Evolutionary conservation across 2,329 filamentous ascomycete genomes (phyloP).

Genomic region (Neurospora crassa): DNA sequence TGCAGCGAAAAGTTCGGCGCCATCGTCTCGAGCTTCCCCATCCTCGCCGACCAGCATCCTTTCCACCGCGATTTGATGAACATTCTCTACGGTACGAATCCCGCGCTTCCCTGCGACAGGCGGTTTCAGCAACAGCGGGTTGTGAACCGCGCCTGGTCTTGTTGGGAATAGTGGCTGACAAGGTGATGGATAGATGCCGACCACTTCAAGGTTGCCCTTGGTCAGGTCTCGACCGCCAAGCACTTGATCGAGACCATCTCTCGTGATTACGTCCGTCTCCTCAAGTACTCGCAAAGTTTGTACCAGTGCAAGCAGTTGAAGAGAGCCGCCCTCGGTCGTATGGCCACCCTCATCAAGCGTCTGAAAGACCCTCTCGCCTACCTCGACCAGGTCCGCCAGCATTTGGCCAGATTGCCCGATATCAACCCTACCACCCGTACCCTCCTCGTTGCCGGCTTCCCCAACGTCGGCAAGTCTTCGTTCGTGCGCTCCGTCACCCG

Average conservation of each 20-base stretch:
- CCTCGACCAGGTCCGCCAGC: slow-evolving; percentile 92
- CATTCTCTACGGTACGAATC: slow-evolving; percentile 64
- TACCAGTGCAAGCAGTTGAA: slow-evolving; percentile 99
- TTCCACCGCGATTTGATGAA: slow-evolving; percentile 69
- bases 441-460: slow-evolving; percentile 92
- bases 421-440: slow-evolving; percentile 98
- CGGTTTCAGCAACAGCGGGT: background rate
- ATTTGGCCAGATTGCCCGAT: slow-evolving; percentile 89
- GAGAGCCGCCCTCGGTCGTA: slow-evolving; percentile 87
- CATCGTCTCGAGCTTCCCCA: slow-evolving; percentile 88
- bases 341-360: slow-evolving; percentile 94
- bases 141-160: background rate
- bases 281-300: slow-evolving; percentile 84
- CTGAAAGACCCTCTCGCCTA: slow-evolving; percentile 92
- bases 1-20: slow-evolving; percentile 78
- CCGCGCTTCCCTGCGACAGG: too few relatives aligned
- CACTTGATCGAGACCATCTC: slow-evolving; percentile 93
- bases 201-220: slow-evolving; percentile 93
- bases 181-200: slow-evolving; percentile 53
- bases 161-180: slow-evolving; percentile 3
- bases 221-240: slow-evolving; percentile 92
- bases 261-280: slow-evolving; percentile 88
- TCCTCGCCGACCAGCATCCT: slow-evolving; percentile 62
- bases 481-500: slow-evolving; percentile 88
- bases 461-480: slow-evolving; percentile 94